Conservation (phyloP, 106 monocot species). For the Dioscorea dumetorum region DNA sequence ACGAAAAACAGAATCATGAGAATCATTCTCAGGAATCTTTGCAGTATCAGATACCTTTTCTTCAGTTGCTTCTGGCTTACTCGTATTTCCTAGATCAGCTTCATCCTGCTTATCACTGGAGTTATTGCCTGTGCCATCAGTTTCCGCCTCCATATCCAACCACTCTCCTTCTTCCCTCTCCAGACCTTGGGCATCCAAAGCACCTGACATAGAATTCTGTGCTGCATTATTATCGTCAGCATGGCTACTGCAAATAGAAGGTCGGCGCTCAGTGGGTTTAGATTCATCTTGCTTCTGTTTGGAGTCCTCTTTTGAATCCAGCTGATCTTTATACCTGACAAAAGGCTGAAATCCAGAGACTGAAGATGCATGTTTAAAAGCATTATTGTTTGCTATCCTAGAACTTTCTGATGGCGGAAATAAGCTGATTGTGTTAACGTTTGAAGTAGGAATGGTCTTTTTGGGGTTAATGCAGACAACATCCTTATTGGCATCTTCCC, state of each 20-base stretch:
- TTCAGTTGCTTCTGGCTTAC: conserved; percentile 21
- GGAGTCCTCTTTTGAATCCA: conserved; percentile 17
- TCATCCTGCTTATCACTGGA: conserved; percentile 23
- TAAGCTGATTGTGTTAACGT: conserved; percentile 19
- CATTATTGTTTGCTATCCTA: conserved; percentile 57
- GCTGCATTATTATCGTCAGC: conserved; percentile 8
- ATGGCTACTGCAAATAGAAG: conserved; percentile 12
- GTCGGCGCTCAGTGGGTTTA: conserved; percentile 5
- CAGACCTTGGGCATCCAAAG: conserved; percentile 18
- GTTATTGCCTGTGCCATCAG: conserved; percentile 18
- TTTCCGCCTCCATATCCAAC: conserved; percentile 51
- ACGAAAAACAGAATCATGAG: conserved; percentile 18
- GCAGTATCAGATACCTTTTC: conserved; percentile 17
- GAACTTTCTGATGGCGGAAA: conserved; percentile 25
- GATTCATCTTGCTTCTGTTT: conserved; percentile 17
- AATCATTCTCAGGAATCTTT: conserved; percentile 9
- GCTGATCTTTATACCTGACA: conserved; percentile 45
- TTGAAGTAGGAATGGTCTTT: conserved; percentile 41
- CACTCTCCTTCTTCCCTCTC: conserved; percentile 97
- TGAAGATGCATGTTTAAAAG: conserved; percentile 64
- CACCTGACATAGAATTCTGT: neutral
- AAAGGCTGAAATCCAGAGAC: conserved; percentile 89
- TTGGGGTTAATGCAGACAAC: conserved; percentile 29
- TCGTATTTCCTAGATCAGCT: conserved; percentile 8
- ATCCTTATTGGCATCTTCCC: conserved; percentile 30